Base-by-base conservation (phyloP, 2,329 filamentous ascomycete species). In the Hypoxylon sp. region DNA sequence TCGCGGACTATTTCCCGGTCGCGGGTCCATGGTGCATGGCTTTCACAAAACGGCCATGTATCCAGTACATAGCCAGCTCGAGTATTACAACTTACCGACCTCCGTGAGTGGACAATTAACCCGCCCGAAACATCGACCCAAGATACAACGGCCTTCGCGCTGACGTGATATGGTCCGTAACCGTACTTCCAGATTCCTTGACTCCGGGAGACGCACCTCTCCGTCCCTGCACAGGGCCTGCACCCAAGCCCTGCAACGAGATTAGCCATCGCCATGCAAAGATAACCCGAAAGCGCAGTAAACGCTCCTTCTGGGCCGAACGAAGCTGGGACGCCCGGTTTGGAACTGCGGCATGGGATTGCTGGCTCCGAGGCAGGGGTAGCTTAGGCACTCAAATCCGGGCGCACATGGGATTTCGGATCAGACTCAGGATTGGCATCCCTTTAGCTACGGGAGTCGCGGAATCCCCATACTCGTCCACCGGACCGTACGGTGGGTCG, bases 1-100 rank as follows among this genome's bases (percentile, higher is more conserved):
- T 64, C 61, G 61, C 61, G 52, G 61, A 64, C 13, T 64, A 54
- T 61, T 64, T 59, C 62, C 62, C 37, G 37, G 17, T 41, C 37
- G 37, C 37, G 37, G 37, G n/a, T n/a, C n/a, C n/a, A n/a, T n/a
- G n/a, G n/a, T 1, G 6, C 37, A 41, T 41, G n/a, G 37, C 17
- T 19, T 41, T 41, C 37, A 20, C 37, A 41, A 20, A 20, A 3
- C 20, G 37, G 37, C 17, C 30, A 53, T 26, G 56, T 32, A 57
- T 53, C 46, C 22, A 30, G 37, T 52, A 48, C 37, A 41, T 41
- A 6, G 37, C n/a, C n/a, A 20, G 37, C 4, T 34, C 3, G 37
- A 41, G 5, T 4, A 22, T 32, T 19, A n/a, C 24, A 43, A 56
- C 43, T 41, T 24, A 34, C 44, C 50, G 20, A 32, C 15, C n/a